phyloP scores from a whole-genome alignment of 495 filamentous ascomycete species.

The Podospora fimiseda region DNA sequence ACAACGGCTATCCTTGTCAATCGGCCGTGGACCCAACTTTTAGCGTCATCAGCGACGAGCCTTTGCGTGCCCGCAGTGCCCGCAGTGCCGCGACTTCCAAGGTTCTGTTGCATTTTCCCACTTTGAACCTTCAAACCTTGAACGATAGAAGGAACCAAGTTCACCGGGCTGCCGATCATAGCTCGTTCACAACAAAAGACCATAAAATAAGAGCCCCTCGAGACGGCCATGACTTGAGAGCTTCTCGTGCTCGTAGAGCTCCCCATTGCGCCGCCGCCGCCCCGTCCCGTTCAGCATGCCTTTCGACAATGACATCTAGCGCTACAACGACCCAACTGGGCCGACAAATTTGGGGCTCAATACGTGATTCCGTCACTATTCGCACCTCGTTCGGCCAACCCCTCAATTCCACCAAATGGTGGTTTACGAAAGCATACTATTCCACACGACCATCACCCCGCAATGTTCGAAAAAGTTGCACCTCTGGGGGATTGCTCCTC shows the following conservation, averaged over 20 bases:
- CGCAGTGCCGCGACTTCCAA: slow-evolving; percentile 14
- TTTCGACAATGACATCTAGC: slow-evolving; percentile 43
- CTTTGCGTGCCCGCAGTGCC: slow-evolving; percentile 16
- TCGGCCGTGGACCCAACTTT: slow-evolving; percentile 1
- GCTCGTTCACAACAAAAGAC: no score
- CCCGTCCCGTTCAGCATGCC: slow-evolving; percentile 26
- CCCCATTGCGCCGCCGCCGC: neutral
- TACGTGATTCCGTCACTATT: slow-evolving; percentile 33
- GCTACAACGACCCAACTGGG: slow-evolving; percentile 39
- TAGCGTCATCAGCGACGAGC: slow-evolving; percentile 21
- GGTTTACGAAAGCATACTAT: slow-evolving; percentile 10
- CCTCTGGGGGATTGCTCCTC: slow-evolving; percentile 38
- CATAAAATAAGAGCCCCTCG: slow-evolving; percentile 4
- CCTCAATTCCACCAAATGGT: slow-evolving; percentile 20
- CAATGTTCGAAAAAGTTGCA: slow-evolving; percentile 36
- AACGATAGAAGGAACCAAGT: neutral
- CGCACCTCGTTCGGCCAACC: slow-evolving; percentile 21
- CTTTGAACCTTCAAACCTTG: neutral
- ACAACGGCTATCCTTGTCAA: slow-evolving; percentile 7
- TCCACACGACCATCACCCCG: slow-evolving; percentile 17
- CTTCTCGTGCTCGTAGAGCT: slow-evolving; percentile 7
- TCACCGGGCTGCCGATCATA: neutral
- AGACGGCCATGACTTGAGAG: slow-evolving; percentile 20
- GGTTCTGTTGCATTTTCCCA: slow-evolving; percentile 10
- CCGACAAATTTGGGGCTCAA: slow-evolving; percentile 39